A percentile compares a stretch with the other conserved stretches of the same genome.
Evolutionary conservation across 768 basidiomycete species (phyloP).

Genomic region (Tephrocybe sp.): DNA sequence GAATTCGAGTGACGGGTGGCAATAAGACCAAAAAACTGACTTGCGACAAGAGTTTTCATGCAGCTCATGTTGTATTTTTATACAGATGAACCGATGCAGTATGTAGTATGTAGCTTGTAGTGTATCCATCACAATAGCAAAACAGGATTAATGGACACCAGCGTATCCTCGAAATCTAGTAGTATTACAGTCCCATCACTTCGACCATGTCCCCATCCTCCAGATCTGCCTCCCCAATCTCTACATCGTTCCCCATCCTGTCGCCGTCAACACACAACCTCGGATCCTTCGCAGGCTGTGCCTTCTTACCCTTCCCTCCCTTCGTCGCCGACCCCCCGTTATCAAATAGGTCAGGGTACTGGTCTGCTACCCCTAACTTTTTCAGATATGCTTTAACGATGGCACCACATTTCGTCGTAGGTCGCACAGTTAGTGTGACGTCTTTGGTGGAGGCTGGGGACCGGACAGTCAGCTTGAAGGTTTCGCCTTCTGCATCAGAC

Average conservation of each 20-base stretch:
- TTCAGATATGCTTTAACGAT: constrained; percentile 76
- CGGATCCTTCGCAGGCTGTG: constrained; percentile 35
- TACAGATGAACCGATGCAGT: background rate
- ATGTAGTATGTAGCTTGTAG: background rate
- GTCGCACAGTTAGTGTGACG: constrained; percentile 65
- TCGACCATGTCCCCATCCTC: constrained; percentile 84
- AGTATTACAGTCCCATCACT: constrained; percentile 54
- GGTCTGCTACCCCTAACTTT: constrained; percentile 56
- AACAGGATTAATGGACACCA: too few relatives aligned
- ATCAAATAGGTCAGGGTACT: constrained; percentile 41
- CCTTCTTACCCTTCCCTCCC: constrained; percentile 17
- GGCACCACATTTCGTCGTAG: constrained; percentile 72
- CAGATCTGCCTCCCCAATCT: constrained; percentile 66
- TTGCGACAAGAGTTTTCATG: too few relatives aligned
- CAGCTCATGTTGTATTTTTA: background rate
- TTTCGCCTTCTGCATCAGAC: constrained; percentile 47
- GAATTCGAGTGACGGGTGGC: constrained; percentile 62
- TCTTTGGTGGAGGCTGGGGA: constrained; percentile 49
- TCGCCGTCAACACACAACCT: constrained; percentile 69
- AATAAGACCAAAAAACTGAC: constrained; percentile 18
- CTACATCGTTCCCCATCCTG: constrained; percentile 52
- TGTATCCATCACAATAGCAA: too few relatives aligned
- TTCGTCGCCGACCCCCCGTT: constrained; percentile 28
- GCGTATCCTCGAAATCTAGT: background rate
- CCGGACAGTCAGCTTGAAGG: constrained; percentile 65